Evolutionary conservation across 306 rosid genomes (phyloP).

Genomic region (Betula pendula): DNA sequence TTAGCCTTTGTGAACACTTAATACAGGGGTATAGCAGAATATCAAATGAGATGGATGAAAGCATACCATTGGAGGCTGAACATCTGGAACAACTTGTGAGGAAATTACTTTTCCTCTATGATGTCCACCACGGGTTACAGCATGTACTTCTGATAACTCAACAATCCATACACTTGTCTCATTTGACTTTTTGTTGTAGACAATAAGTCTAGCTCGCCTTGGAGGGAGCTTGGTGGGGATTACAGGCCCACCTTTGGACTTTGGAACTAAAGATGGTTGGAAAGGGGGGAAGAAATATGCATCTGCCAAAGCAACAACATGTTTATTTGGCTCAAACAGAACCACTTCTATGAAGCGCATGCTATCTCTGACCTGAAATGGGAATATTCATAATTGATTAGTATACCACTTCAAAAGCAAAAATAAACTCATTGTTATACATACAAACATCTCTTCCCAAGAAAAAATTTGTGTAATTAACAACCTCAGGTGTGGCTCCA

Average conservation of each 20-base stretch:
- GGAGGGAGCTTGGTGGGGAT: constrained; percentile 87
- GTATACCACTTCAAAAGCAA: constrained; percentile 15
- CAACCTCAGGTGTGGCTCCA: constrained; percentile 91
- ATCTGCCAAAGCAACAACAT: constrained; percentile 88
- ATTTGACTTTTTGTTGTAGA: constrained; percentile 77
- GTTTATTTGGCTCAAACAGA: constrained; percentile 78
- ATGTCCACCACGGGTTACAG: constrained; percentile 91
- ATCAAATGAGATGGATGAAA: neutral
- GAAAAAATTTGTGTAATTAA: constrained; percentile 15
- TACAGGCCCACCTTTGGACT: constrained; percentile 74
- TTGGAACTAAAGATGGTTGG: constrained; percentile 87
- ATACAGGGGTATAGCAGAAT: neutral
- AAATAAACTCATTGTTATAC: neutral
- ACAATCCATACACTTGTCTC: constrained; percentile 74
- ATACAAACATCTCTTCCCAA: neutral
- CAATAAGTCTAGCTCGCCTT: constrained; percentile 83
- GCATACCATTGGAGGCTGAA: constrained; percentile 92
- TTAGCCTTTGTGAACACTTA: neutral
- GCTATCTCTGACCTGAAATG: constrained; percentile 76
- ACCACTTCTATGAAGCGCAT: constrained; percentile 91
- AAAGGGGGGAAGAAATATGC: constrained; percentile 93
- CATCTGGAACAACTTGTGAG: constrained; percentile 70
- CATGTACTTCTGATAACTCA: constrained; percentile 86
- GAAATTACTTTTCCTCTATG: constrained; percentile 89
- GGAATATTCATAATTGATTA: constrained; percentile 10